Conservation (phyloP, 768 basidiomycete species). For the Naematelia encephala region DNA sequence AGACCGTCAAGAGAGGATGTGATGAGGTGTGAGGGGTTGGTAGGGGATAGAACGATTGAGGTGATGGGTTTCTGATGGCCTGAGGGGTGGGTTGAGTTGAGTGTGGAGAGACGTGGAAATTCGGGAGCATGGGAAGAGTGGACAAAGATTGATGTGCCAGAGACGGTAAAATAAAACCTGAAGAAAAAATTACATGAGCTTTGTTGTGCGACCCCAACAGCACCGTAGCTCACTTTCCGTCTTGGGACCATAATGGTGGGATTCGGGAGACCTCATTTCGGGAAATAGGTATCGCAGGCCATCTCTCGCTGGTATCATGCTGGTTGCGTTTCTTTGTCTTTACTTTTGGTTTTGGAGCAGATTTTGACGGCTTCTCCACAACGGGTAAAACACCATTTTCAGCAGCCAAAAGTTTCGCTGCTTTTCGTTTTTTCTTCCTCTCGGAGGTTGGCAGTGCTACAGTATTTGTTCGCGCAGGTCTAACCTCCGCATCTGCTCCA, state of each 20-base stretch:
- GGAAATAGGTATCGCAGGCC: conserved; percentile 25
- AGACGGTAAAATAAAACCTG: conserved; percentile 84
- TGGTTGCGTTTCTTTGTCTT: conserved; percentile 25
- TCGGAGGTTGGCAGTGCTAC: background rate
- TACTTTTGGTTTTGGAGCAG: background rate
- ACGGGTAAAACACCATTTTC: background rate
- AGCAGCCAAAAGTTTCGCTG: background rate
- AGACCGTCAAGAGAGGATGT: conserved; percentile 80
- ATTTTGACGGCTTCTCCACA: background rate
- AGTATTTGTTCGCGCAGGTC: background rate
- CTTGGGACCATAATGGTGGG: conserved; percentile 78
- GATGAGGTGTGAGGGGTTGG: conserved; percentile 84
- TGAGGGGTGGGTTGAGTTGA: conserved; percentile 50
- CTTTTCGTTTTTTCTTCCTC: background rate
- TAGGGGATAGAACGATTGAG: conserved; percentile 70
- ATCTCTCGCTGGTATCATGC: background rate
- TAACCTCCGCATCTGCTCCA: background rate
- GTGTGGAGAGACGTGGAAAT: conserved; percentile 72
- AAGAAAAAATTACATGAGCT: conserved; percentile 19
- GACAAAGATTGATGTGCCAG: conserved; percentile 77
- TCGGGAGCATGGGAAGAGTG: conserved; percentile 78
- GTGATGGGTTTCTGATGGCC: conserved; percentile 63
- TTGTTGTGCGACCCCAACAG: conserved; percentile 12
- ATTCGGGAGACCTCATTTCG: conserved; percentile 34
- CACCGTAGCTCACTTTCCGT: conserved; percentile 64